phyloP scores from a whole-genome alignment of 345 rosid species.

The Microthlaspi erraticum region DNA sequence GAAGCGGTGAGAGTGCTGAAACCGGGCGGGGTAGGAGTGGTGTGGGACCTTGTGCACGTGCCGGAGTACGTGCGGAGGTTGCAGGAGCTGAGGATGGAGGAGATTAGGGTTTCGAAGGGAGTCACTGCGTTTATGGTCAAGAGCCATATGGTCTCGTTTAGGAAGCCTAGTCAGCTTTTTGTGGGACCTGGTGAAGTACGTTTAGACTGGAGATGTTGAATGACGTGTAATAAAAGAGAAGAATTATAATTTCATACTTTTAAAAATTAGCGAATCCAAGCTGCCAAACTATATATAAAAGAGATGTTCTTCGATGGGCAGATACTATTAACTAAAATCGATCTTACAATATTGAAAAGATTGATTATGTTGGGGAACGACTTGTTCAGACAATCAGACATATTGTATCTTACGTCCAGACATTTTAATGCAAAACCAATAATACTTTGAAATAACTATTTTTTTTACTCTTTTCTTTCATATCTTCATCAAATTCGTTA shows the following conservation, averaged over 20 bases:
- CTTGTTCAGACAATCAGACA: no score
- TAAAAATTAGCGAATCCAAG: neutral
- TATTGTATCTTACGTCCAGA: neutral
- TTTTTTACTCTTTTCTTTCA: no score
- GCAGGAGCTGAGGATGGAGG: slow-evolving; percentile 91
- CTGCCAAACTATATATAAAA: neutral
- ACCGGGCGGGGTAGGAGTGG: slow-evolving; percentile 76
- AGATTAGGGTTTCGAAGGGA: slow-evolving; percentile 73
- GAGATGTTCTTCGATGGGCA: neutral
- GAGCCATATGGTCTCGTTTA: slow-evolving; percentile 86
- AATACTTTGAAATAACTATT: neutral
- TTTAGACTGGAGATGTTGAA: slow-evolving; percentile 71
- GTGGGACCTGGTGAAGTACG: slow-evolving; percentile 67
- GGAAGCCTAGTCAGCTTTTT: slow-evolving; percentile 74
- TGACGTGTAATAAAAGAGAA: neutral
- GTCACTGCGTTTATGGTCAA: slow-evolving; percentile 94
- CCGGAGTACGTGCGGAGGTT: slow-evolving; percentile 80
- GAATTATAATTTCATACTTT: neutral
- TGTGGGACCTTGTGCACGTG: slow-evolving; percentile 88
- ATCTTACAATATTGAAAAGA: neutral
- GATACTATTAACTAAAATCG: neutral
- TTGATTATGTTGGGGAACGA: neutral
- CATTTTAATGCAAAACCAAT: neutral
- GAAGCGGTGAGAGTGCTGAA: slow-evolving; percentile 91
- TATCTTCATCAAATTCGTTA: no score